Conservation (phyloP, 2,329 filamentous ascomycete species). For the Stagonosporopsis cucurbitacearum region DNA sequence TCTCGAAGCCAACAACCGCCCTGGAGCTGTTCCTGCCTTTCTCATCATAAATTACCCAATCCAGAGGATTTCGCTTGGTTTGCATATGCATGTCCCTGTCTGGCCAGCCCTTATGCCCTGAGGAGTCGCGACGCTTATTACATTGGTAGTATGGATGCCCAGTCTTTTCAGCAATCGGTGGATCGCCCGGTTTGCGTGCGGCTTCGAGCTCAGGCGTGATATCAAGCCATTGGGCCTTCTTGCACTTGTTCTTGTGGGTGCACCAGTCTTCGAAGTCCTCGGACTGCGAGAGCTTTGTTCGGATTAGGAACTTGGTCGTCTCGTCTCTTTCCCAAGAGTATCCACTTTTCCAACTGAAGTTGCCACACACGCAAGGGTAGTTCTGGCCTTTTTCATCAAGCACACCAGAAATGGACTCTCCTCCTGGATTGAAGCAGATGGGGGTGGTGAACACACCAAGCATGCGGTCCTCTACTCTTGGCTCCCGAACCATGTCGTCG, state of each 20-base stretch:
- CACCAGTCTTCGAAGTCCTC: neutral
- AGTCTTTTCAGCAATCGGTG: neutral
- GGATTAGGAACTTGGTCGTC: neutral
- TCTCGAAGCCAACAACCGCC: neutral
- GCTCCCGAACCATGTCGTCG: neutral
- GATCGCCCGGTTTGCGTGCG: neutral
- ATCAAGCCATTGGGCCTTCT: neutral
- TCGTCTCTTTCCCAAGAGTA: neutral
- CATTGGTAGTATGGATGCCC: neutral
- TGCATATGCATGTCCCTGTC: neutral
- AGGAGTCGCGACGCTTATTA: neutral
- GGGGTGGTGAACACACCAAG: constrained; percentile 7
- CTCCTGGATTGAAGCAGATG: constrained; percentile 20
- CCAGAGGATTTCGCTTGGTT: neutral
- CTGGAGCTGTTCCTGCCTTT: neutral
- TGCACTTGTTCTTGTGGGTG: neutral
- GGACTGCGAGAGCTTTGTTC: neutral
- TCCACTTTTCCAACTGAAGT: constrained; percentile 16
- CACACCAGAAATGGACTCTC: constrained; percentile 23
- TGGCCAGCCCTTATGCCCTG: neutral
- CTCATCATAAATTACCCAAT: neutral
- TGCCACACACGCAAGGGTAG: constrained; percentile 29
- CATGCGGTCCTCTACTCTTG: neutral
- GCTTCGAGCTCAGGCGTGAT: neutral
- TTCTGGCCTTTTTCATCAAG: constrained; percentile 8